Percentiles rank a stretch among this genome's conserved stretches.
These are phyloP conservation scores for Entomortierella lignicola DNA, from an alignment of 192 early-diverging fungal species.

Conservation along the genomic window DNA sequence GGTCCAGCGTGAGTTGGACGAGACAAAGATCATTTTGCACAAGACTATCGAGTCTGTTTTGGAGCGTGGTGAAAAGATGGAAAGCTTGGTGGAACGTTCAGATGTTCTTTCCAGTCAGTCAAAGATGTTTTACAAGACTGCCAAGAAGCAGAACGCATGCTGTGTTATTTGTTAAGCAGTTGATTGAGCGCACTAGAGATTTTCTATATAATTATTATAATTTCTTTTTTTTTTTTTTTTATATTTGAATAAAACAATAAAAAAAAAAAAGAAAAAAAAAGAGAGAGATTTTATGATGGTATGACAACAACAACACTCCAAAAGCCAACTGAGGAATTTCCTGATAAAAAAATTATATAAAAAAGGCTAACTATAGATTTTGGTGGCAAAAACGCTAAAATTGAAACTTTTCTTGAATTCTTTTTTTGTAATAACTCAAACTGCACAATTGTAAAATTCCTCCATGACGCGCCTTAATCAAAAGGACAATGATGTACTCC, in stretches of 20 bases:
- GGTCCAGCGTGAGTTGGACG: constrained; percentile 96
- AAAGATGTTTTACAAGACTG: constrained; percentile 97
- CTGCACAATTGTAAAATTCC: background rate
- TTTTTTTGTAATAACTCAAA: background rate
- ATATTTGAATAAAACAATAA: no score
- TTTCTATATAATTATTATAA: background rate
- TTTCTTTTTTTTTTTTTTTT: background rate
- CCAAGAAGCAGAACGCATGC: constrained; percentile 85
- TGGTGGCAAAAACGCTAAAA: constrained; percentile 33
- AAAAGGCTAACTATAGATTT: background rate
- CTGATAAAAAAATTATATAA: no score
- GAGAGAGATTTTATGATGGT: background rate
- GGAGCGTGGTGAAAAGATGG: constrained; percentile 90
- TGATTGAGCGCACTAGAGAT: background rate
- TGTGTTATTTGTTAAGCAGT: constrained; percentile 66
- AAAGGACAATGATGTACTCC: constrained; percentile 36
- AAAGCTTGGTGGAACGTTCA: constrained; percentile 84
- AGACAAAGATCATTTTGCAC: constrained; percentile 95
- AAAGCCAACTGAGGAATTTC: no score
- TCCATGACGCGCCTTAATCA: constrained; percentile 21
- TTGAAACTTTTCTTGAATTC: background rate
- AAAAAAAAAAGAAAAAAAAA: background rate
- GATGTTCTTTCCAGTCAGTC: constrained; percentile 89
- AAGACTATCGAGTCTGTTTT: constrained; percentile 94
- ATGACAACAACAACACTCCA: background rate